Percentiles rank a stretch among this genome's conserved stretches.
Conservation (phyloP, 2,329 filamentous ascomycete species). For the Chrysoporthe deuterocubensis region DNA sequence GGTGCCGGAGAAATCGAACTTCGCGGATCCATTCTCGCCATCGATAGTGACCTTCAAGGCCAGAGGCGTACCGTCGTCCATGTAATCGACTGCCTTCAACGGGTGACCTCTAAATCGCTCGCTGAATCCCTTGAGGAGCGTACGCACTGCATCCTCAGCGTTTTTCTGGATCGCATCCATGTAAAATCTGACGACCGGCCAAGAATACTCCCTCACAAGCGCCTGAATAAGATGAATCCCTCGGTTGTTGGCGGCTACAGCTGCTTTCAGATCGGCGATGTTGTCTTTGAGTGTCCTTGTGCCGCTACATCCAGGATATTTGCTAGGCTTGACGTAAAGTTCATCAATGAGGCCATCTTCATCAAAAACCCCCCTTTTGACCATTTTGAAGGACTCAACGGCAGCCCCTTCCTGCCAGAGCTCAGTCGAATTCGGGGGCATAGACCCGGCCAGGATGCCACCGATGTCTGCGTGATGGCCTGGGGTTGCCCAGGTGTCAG, state of each 20-base stretch:
- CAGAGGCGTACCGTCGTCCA: slow-evolving; percentile 86
- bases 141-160: slow-evolving; percentile 76
- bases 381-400: slow-evolving; percentile 70
- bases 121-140: slow-evolving; percentile 71
- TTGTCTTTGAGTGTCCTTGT: slow-evolving; percentile 82
- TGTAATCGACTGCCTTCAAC: slow-evolving; percentile 76
- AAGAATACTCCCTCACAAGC: slow-evolving; percentile 77
- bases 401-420: slow-evolving; percentile 68
- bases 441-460: slow-evolving; percentile 78
- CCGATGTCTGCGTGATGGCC: slow-evolving; percentile 86
- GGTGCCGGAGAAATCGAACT: slow-evolving; percentile 78
- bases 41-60: slow-evolving; percentile 76
- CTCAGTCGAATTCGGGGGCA: slow-evolving; percentile 75
- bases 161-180: slow-evolving; percentile 84
- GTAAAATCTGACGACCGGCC: slow-evolving; percentile 78
- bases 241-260: slow-evolving; percentile 84
- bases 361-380: slow-evolving; percentile 75
- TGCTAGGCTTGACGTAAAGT: slow-evolving; percentile 73
- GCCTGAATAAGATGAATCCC: slow-evolving; percentile 79
- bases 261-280: slow-evolving; percentile 83
- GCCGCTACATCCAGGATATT: slow-evolving; percentile 76
- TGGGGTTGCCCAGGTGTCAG: slow-evolving; percentile 45
- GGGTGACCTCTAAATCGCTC: slow-evolving; percentile 70
- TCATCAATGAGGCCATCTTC: slow-evolving; percentile 75
- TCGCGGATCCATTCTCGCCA: slow-evolving; percentile 71